phyloP scores from a whole-genome alignment of 257 asterid species.

The Capsicum rhomboideum region DNA sequence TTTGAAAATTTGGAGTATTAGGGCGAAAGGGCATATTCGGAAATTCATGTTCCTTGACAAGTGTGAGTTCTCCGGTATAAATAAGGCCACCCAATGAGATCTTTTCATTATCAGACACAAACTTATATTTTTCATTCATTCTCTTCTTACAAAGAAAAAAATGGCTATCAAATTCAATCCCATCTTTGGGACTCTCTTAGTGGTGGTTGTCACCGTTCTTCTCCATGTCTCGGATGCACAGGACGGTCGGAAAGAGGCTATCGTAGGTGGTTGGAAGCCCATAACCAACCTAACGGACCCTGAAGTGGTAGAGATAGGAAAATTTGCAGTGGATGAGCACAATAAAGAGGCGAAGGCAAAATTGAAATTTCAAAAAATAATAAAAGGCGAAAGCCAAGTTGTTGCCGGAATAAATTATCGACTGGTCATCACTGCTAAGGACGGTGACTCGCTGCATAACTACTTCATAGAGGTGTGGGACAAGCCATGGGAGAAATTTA shows the following conservation, averaged over 20 bases:
- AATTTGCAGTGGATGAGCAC: constrained; percentile 29
- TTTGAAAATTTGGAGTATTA: no score
- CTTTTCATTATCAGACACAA: not conserved
- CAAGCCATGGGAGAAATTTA: constrained; percentile 11
- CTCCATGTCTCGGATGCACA: not conserved
- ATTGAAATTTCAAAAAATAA: constrained; percentile 11
- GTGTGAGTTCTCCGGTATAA: not conserved
- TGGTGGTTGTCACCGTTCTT: not conserved
- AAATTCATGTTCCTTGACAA: no score
- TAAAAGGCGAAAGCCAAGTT: constrained; percentile 22
- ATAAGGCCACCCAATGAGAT: not conserved
- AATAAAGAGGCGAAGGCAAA: constrained; percentile 8
- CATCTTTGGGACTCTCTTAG: not conserved
- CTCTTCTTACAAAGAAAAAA: not conserved
- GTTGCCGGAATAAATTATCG: constrained; percentile 27
- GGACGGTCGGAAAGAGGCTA: not conserved
- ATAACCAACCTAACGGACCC: constrained; percentile 16
- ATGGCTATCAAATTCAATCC: constrained; percentile 13
- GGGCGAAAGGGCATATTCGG: no score
- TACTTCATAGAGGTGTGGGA: constrained; percentile 29
- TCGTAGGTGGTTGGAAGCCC: constrained; percentile 2
- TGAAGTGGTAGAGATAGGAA: constrained; percentile 16
- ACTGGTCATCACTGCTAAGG: constrained; percentile 20
- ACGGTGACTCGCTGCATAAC: not conserved
- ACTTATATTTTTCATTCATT: not conserved